phyloP scores from a whole-genome alignment of 2,329 filamentous ascomycete species.

The Chaetothyriales sp. region DNA sequence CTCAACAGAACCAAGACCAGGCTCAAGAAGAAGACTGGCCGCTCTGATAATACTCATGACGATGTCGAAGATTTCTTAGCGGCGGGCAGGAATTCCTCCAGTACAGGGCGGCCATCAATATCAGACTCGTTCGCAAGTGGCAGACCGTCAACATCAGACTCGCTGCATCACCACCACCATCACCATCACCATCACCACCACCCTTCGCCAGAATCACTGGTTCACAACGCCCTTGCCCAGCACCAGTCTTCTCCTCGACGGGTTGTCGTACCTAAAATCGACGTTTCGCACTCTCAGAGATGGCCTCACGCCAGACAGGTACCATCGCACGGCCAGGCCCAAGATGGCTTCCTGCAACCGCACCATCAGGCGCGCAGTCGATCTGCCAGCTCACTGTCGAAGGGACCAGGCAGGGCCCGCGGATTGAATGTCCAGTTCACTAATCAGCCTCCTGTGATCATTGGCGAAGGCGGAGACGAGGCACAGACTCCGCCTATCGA shows the following conservation, averaged over 20 bases:
- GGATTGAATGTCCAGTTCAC: constrained; percentile 63
- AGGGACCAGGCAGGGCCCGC: constrained; percentile 40
- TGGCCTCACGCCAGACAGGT: constrained; percentile 21
- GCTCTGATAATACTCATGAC: constrained; percentile 8
- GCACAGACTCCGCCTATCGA: constrained; percentile 58
- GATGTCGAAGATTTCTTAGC: constrained; percentile 17
- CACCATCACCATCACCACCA: background rate
- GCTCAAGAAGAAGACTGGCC: constrained; percentile 13
- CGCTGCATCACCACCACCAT: constrained; percentile 1
- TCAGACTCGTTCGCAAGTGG: constrained; percentile 4
- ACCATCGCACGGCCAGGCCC: constrained; percentile 4
- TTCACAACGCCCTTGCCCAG: background rate
- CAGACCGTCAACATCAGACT: constrained; percentile 15
- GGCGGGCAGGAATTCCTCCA: constrained; percentile 11
- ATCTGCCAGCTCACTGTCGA: constrained; percentile 19
- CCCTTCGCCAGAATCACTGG: background rate
- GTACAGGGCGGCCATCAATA: constrained; percentile 4
- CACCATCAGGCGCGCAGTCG: constrained; percentile 13
- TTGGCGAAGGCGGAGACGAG: constrained; percentile 86
- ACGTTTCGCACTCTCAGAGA: constrained; percentile 23
- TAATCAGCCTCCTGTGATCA: constrained; percentile 60
- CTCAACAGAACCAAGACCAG: constrained; percentile 16
- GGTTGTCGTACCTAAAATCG: constrained; percentile 22
- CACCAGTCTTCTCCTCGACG: constrained; percentile 20
- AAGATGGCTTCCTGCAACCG: constrained; percentile 9